Base-by-base conservation (phyloP, 768 basidiomycete genomes). In the Polyporus arcularius region DNA sequence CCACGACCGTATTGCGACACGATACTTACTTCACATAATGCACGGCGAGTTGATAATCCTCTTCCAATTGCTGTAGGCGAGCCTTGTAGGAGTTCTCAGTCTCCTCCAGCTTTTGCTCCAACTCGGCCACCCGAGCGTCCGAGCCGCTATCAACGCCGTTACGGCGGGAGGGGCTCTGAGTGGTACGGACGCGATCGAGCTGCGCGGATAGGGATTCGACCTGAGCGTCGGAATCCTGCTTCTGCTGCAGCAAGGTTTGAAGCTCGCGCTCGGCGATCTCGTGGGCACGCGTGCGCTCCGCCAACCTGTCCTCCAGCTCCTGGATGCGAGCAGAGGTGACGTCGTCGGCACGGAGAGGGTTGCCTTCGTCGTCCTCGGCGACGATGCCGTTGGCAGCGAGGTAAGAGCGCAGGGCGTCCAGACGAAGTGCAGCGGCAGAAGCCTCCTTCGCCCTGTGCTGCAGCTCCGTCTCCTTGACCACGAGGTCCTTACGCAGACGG, bases 41-140 rank as follows among this genome's bases (percentile, higher is more conserved):
- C 57, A 98, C 96, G 14, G 97, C 96, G 53, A 96, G 85, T 69
- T 95, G 91, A 74, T 99, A 98, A 69, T 98, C 96, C 49, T 91
- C 86, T 75, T 98, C 96, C 75, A 98, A 85, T 72, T 95, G 91
- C 67, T 87, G 85, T 76, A 96, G 83, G 58, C 90, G 85, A 26
- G 84, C 79, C 74, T 90, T 90, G 74, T 94, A 92, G 63, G 79
- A 82, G 60, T 83, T 81, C 71, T 94, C 93, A 31, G 86, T 85
- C 71, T 93, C 91, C 53, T 87, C 87, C 60, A 92, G 80, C 71
- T 86, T 90, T 57, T 81, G 84, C 72, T 95, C 92, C n/a, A 83
- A 80, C 65, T 90, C 90, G 45, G 78, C 78, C 52, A 82, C 83
- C 18, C 86, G 81, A 30, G 77, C 75, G 43, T 82, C 82, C 11